These are phyloP conservation scores for Zarea fungicola DNA, from an alignment of 2,329 filamentous ascomycete genomes.

Conservation along the genomic window DNA sequence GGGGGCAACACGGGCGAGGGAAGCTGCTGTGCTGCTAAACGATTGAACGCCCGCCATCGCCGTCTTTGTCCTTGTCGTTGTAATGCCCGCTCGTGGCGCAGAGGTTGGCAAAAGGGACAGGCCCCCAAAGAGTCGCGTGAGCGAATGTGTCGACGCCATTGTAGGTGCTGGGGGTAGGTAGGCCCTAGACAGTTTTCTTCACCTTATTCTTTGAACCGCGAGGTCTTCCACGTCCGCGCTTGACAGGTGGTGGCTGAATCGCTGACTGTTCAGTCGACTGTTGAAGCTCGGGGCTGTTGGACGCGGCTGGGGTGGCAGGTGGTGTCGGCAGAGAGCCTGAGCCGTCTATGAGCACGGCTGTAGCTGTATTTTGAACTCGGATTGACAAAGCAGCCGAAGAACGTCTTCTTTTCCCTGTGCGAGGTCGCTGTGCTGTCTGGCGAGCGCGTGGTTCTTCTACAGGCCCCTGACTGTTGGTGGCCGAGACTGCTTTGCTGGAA, in stretches of 20 bases:
- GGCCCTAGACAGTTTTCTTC: background rate
- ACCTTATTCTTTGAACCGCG: slow-evolving; percentile 1
- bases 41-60: slow-evolving; percentile 18
- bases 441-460: too few relatives aligned
- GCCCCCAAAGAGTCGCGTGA: slow-evolving; percentile 27
- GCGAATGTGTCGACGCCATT: slow-evolving; percentile 26
- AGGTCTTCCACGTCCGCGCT: slow-evolving; percentile 5
- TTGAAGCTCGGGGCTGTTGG: background rate
- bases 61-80: too few relatives aligned
- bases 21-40: slow-evolving; percentile 28
- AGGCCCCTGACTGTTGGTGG: too few relatives aligned
- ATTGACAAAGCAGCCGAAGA: too few relatives aligned
- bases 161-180: background rate
- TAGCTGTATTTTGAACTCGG: too few relatives aligned
- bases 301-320: background rate
- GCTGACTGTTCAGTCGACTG: too few relatives aligned
- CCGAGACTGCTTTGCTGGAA: too few relatives aligned
- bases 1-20: slow-evolving; percentile 25
- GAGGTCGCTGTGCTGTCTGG: too few relatives aligned
- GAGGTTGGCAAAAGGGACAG: slow-evolving; percentile 13
- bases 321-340: background rate
- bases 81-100: too few relatives aligned
- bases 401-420: too few relatives aligned
- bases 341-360: too few relatives aligned
- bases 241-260: too few relatives aligned